Evolutionary conservation across 495 filamentous ascomycete genomes (phyloP).

Genomic region (Lindgomyces ingoldianus): DNA sequence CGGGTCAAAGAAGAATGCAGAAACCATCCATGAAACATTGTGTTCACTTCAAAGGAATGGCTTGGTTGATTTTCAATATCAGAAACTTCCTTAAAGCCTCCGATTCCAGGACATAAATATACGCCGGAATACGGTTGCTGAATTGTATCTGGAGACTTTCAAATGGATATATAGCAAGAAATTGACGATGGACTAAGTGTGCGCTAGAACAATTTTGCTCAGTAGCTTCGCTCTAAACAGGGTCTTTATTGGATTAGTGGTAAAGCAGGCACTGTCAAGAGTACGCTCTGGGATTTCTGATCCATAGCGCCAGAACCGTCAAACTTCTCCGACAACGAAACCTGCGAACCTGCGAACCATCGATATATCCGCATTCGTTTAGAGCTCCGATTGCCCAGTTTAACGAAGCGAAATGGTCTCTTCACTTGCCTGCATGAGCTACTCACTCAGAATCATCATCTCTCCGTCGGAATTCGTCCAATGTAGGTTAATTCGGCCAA

Average conservation of each 20-base stretch:
- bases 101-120: background rate
- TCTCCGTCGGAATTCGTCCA: background rate
- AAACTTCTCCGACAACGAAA: background rate
- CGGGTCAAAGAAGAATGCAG: background rate
- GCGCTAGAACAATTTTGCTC: background rate
- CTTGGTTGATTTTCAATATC: background rate
- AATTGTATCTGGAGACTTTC: background rate
- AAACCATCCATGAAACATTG: background rate
- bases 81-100: background rate
- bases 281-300: background rate
- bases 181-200: background rate
- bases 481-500: background rate
- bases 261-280: background rate
- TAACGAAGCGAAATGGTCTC: background rate
- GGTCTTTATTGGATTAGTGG: conserved; percentile 4
- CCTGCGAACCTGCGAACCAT: background rate
- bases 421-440: background rate
- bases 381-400: background rate
- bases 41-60: background rate
- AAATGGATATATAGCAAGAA: background rate
- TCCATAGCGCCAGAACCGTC: background rate
- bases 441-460: background rate
- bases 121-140: background rate
- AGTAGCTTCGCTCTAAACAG: background rate
- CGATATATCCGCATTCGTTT: background rate